phyloP scores from a whole-genome alignment of 148 eudicot species.

The Persicaria tinctoria region DNA sequence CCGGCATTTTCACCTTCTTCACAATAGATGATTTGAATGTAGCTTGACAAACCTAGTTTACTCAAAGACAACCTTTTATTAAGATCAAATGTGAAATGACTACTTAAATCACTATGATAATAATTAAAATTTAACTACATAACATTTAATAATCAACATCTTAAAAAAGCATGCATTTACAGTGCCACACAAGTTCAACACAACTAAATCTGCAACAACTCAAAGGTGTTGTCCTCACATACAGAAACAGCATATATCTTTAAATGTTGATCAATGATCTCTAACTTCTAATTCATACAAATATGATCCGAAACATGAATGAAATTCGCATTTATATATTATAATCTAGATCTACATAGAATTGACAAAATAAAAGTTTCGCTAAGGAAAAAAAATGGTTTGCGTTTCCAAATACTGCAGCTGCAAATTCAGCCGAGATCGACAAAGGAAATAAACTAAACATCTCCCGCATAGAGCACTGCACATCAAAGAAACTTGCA shows the following conservation, averaged over 20 bases:
- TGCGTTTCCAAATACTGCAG: neutral
- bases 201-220: neutral
- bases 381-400: neutral
- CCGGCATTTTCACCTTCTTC: slow-evolving; percentile 7
- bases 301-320: neutral
- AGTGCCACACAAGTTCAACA: neutral
- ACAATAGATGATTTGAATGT: slow-evolving; percentile 2
- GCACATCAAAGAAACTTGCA: neutral
- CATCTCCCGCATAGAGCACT: neutral
- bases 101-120: neutral
- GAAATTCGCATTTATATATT: neutral
- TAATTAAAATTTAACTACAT: neutral
- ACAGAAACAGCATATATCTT: neutral
- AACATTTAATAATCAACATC: neutral
- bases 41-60: neutral
- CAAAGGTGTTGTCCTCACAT: neutral
- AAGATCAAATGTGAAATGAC: neutral
- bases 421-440: neutral
- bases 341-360: slow-evolving; percentile 2
- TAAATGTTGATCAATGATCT: neutral
- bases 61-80: neutral
- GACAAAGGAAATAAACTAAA: neutral
- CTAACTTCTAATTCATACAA: neutral
- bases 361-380: neutral
- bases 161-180: neutral